phyloP scores from a whole-genome alignment of 2,329 filamentous ascomycete species.

The Lithohypha guttulata region DNA sequence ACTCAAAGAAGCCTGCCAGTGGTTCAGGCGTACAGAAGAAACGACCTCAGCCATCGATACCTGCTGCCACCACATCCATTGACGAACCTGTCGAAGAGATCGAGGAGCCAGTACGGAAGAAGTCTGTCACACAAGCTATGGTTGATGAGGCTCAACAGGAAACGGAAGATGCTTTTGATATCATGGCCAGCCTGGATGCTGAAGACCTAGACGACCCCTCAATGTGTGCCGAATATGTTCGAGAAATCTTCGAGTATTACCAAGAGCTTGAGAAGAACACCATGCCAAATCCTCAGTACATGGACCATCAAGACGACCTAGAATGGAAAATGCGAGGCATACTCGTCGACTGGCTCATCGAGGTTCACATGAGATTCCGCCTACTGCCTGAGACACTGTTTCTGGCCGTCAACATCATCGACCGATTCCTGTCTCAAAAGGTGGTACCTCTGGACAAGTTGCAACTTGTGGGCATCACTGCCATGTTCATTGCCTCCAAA shows the following conservation, averaged over 20 bases:
- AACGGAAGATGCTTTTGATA: slow-evolving; percentile 23
- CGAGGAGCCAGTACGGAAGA: slow-evolving; percentile 59
- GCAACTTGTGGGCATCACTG: slow-evolving; percentile 91
- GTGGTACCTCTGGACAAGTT: slow-evolving; percentile 92
- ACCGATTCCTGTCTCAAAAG: slow-evolving; percentile 91
- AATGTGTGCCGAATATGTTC: slow-evolving; percentile 96
- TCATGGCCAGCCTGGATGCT: slow-evolving; percentile 55
- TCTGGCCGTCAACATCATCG: slow-evolving; percentile 94
- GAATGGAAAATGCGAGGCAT: slow-evolving; percentile 99
- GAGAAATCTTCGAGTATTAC: slow-evolving; percentile 94
- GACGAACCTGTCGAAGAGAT: slow-evolving; percentile 42
- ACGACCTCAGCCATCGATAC: slow-evolving; percentile 41
- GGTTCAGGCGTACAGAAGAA: slow-evolving; percentile 67
- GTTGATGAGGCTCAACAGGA: slow-evolving; percentile 35
- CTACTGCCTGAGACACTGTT: slow-evolving; percentile 93
- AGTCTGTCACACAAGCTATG: slow-evolving; percentile 45
- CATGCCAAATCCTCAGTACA: slow-evolving; percentile 87
- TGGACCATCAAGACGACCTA: slow-evolving; percentile 84
- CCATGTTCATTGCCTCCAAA: slow-evolving; percentile 99
- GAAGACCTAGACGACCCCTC: slow-evolving; percentile 89
- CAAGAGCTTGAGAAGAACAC: slow-evolving; percentile 69
- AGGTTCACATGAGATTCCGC: slow-evolving; percentile 94
- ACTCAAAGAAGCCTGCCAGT: slow-evolving; percentile 61
- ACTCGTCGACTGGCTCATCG: slow-evolving; percentile 93
- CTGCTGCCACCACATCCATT: slow-evolving; percentile 39